Conservation (phyloP, 2,329 filamentous ascomycete species). For the Paecilomyces formosus region DNA sequence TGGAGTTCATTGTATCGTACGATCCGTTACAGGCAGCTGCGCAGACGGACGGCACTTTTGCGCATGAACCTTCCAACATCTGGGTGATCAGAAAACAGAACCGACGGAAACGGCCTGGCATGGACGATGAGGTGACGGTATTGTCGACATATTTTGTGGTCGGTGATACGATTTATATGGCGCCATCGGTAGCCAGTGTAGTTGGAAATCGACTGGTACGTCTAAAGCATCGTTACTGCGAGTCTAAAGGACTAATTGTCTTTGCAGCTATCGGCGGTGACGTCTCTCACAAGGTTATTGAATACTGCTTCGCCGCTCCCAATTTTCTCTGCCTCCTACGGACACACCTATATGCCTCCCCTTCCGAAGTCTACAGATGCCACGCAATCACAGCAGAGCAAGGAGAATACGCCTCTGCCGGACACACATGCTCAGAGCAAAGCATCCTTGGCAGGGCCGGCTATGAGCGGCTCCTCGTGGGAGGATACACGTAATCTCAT, state of each 20-base stretch:
- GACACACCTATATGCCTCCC: slow-evolving; percentile 52
- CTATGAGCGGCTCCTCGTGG: slow-evolving; percentile 15
- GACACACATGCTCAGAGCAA: slow-evolving; percentile 24
- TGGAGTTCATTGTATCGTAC: slow-evolving; percentile 53
- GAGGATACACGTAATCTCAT: slow-evolving; percentile 35
- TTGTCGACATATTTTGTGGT: slow-evolving; percentile 55
- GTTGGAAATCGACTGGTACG: slow-evolving; percentile 38
- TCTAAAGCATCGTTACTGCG: not conserved
- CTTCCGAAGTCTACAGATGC: slow-evolving; percentile 33
- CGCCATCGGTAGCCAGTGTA: slow-evolving; percentile 53
- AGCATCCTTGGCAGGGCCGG: slow-evolving; percentile 15
- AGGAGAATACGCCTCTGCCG: slow-evolving; percentile 42
- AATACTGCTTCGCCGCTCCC: slow-evolving; percentile 47
- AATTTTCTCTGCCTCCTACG: slow-evolving; percentile 51
- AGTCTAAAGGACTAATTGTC: not conserved
- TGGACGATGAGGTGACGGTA: slow-evolving; percentile 44
- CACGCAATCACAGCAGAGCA: slow-evolving; percentile 36
- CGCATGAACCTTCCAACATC: slow-evolving; percentile 42
- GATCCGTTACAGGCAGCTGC: slow-evolving; percentile 47
- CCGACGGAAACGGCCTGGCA: slow-evolving; percentile 35
- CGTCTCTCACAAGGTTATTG: slow-evolving; percentile 49
- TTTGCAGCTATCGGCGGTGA: slow-evolving; percentile 47
- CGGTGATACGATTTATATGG: slow-evolving; percentile 55
- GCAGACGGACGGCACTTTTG: slow-evolving; percentile 31
- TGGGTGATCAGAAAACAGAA: slow-evolving; percentile 57